Conservation (phyloP, 805 yeast genomes). For the Starmerella cellae region DNA sequence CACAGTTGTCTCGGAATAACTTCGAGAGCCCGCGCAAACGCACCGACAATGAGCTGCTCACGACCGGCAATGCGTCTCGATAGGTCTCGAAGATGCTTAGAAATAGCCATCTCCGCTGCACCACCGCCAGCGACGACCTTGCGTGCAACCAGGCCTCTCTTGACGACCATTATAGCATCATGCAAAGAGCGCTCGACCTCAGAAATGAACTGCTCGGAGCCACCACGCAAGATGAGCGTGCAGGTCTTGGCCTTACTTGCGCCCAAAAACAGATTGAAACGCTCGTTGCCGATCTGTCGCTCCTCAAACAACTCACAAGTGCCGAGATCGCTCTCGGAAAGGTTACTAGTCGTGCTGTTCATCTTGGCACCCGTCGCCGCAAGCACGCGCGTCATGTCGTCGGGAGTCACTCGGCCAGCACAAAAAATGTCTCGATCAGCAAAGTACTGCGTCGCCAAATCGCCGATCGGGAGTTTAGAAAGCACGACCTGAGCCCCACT, state of each 20-base stretch:
- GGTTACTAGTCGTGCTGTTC: constrained; percentile 54
- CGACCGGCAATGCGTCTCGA: constrained; percentile 86
- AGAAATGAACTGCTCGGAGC: constrained; percentile 95
- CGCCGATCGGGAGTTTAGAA: constrained; percentile 93
- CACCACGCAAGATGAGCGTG: constrained; percentile 87
- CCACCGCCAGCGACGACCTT: constrained; percentile 97
- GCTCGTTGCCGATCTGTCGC: constrained; percentile 87
- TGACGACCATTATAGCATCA: constrained; percentile 97
- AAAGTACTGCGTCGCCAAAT: constrained; percentile 95
- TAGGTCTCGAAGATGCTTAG: constrained; percentile 73
- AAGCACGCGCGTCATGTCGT: constrained; percentile 84
- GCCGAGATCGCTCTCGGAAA: constrained; percentile 61
- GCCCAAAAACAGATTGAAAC: constrained; percentile 86
- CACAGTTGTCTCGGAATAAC: constrained; percentile 94
- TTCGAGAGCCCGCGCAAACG: constrained; percentile 89
- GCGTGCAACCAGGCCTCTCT: constrained; percentile 79
- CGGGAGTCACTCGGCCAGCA: constrained; percentile 85
- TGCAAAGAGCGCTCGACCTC: constrained; percentile 96
- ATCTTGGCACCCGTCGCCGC: constrained; percentile 88
- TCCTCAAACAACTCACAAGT: constrained; percentile 81
- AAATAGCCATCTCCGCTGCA: constrained; percentile 94
- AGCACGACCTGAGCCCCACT: constrained; percentile 88
- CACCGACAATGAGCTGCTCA: constrained; percentile 83
- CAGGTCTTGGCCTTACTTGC: constrained; percentile 88
- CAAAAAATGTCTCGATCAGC: constrained; percentile 94